A percentile compares a stretch with the other conserved stretches of the same genome.
Evolutionary conservation across 352 stramenopile species (phyloP).

Genomic region (Pythium periplocum): DNA sequence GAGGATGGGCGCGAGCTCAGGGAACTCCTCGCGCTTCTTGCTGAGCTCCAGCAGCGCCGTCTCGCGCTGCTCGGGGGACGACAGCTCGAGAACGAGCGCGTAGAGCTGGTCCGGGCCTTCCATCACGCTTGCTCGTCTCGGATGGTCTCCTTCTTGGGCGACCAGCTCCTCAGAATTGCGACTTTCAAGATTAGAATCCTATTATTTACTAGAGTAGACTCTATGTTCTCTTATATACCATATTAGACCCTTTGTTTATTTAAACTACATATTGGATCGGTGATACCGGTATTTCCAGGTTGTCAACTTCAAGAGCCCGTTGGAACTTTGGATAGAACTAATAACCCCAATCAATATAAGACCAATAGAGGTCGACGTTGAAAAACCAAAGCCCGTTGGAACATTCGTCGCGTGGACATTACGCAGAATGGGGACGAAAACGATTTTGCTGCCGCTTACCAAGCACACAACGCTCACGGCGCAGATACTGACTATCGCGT

Average conservation of each 20-base stretch:
- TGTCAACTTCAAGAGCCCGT: neutral
- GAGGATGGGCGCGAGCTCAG: conserved; percentile 96
- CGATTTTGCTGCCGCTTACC: conserved; percentile 13
- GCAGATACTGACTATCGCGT: conserved; percentile 3
- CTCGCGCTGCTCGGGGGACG: conserved; percentile 92
- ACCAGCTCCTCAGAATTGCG: too few relatives aligned
- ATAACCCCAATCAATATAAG: neutral
- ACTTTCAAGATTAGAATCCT: too few relatives aligned
- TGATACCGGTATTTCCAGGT: conserved; percentile 3
- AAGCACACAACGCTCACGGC: conserved; percentile 8
- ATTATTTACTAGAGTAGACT: too few relatives aligned
- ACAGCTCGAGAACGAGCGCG: conserved; percentile 92
- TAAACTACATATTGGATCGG: neutral
- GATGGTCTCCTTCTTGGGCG: too few relatives aligned
- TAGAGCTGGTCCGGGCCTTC: conserved; percentile 75
- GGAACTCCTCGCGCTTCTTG: conserved; percentile 98
- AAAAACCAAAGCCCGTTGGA: too few relatives aligned
- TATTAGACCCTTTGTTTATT: neutral
- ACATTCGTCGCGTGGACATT: too few relatives aligned
- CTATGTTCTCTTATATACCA: too few relatives aligned
- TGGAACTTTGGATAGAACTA: neutral
- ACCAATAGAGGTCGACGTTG: too few relatives aligned
- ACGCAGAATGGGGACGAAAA: conserved; percentile 4
- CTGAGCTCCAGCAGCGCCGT: conserved; percentile 96
- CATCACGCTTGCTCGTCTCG: conserved; percentile 15